Evolutionary conservation across 306 rosid species (phyloP), one percentile per base, ranked within the genome.

Genomic region (Psophocarpus tetragonolobus): DNA sequence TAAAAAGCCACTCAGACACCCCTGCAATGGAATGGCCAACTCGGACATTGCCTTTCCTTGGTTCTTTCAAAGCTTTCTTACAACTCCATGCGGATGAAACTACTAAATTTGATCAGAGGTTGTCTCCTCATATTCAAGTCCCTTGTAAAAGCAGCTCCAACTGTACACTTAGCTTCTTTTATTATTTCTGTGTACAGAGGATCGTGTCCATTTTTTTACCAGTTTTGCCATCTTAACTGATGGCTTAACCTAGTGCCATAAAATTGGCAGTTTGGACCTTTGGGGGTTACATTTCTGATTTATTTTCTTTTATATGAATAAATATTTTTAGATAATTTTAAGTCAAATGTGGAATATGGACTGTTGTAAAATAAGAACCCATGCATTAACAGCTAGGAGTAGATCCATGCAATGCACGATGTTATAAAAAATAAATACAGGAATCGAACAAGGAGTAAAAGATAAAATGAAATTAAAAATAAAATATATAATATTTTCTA

Each of bases 151-250:
- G 20, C 53, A 76, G 62, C 74, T 68, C 53, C 62, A 83, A 68
- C 81, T 76, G 87, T 80, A 32, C 86, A 75, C 84, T 75, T 67
- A 24, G 74, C 23, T 81, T 75, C 23, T 81, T 75, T 71, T 77
- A n/a, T 54, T 12, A 38, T 56, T 79, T 79, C 2, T 45, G 83
- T 84, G 88, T 87, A 69, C 85, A 78, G 84, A 78, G 84, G 42
- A 48, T 76, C 23, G 32, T 71, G 36, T 69, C 57, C 51, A 11
- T 63, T 75, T 29, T 68, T 53, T 20, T 15, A 21, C 38, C 26
- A 39, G 56, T 18, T 50, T 74, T 29, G 57, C 75, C 79, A 61
- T 41, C 84, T 54, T 14, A 30, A 29, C 10, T 42, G 64, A 66
- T 62, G 81, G 71, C 47, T 65, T 66, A 47, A 56, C 82, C 75